A percentile compares a stretch with the other conserved stretches of the same genome.
These are phyloP conservation scores for Smittium mucronatum DNA, from an alignment of 371 early-diverging fungal genomes.

Conservation along the genomic window DNA sequence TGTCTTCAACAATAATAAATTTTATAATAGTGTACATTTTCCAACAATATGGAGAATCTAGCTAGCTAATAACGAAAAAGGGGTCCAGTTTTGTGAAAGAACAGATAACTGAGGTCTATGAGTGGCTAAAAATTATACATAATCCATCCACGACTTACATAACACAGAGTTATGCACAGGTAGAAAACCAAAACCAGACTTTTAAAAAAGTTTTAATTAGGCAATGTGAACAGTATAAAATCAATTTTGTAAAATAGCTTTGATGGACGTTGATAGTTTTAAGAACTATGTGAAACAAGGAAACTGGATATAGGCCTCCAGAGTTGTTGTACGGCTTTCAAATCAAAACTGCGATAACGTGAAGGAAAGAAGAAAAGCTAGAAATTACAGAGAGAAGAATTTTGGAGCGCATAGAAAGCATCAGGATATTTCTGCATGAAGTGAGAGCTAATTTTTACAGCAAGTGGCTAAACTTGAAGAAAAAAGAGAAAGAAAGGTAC, in stretches of 20 bases:
- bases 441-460: background rate
- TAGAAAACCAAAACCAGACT: slow-evolving; percentile 30
- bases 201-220: slow-evolving; percentile 10
- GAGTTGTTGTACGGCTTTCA: background rate
- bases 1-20: slow-evolving; percentile 15
- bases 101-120: slow-evolving; percentile 9
- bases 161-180: slow-evolving; percentile 27
- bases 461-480: background rate
- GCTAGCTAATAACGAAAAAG: background rate
- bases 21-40: slow-evolving; percentile 7
- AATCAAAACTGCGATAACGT: background rate
- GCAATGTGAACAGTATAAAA: background rate
- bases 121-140: slow-evolving; percentile 14
- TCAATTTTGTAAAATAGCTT: slow-evolving; percentile 4
- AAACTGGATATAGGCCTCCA: background rate
- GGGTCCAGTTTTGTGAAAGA: slow-evolving; percentile 3
- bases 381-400: background rate
- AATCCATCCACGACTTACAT: slow-evolving; percentile 18
- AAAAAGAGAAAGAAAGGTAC: background rate
- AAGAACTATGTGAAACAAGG: background rate
- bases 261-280: background rate
- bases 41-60: slow-evolving; percentile 3
- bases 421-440: background rate
- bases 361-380: background rate
- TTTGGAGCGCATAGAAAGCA: background rate